Evolutionary conservation across 176 grass and related monocot species (phyloP).

Genomic region (Aegilops bicornis): DNA sequence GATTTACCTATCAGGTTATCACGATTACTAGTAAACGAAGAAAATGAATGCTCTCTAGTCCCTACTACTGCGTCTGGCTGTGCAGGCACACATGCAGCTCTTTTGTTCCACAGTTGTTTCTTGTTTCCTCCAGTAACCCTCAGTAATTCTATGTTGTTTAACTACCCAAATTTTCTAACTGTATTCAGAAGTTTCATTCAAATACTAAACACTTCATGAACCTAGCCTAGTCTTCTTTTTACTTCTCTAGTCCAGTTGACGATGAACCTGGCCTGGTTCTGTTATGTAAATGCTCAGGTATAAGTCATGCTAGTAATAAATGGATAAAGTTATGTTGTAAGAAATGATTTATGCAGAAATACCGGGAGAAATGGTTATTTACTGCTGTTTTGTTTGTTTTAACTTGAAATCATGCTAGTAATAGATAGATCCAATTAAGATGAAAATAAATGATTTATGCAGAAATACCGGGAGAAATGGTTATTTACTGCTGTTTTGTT

Average conservation of each 20-base stretch:
- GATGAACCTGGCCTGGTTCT: background rate
- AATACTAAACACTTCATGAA: slow-evolving; percentile 1
- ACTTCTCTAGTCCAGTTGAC: background rate
- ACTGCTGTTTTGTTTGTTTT: no score
- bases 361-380: no score
- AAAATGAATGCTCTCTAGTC: background rate
- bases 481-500: no score
- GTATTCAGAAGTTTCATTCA: background rate
- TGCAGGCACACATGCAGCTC: background rate
- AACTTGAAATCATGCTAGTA: background rate
- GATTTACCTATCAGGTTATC: background rate
- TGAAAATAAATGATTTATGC: slow-evolving; percentile 6
- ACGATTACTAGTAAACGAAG: background rate
- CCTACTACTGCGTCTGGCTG: background rate
- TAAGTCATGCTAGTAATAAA: background rate
- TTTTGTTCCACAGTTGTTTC: background rate
- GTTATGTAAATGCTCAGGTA: background rate
- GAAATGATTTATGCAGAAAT: background rate
- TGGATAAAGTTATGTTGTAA: background rate
- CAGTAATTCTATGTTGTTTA: background rate
- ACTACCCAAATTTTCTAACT: background rate
- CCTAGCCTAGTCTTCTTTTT: background rate
- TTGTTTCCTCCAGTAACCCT: background rate
- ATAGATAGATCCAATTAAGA: background rate
- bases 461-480: no score